Percentiles rank a stretch among this genome's conserved stretches.
Conservation (phyloP, 805 yeast species). For the Starmera dryadoides region DNA sequence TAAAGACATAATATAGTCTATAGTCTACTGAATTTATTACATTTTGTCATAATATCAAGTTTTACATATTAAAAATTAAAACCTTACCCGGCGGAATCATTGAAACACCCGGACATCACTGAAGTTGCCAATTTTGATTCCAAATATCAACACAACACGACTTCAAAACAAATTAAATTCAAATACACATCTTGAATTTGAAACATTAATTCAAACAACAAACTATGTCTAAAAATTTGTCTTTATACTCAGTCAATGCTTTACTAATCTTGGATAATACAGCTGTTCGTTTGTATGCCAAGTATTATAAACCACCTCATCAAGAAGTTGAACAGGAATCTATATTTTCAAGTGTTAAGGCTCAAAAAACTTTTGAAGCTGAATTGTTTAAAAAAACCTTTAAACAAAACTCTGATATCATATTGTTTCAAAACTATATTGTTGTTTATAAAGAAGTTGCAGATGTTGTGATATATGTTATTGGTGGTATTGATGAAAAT, state of each 20-base stretch:
- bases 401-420: constrained; percentile 73
- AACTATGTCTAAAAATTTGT: constrained; percentile 40
- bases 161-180: background rate
- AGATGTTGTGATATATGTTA: constrained; percentile 65
- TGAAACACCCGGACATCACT: background rate
- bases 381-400: constrained; percentile 67
- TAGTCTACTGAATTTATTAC: too few species aligned
- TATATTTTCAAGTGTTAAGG: constrained; percentile 38
- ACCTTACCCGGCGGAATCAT: background rate
- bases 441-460: constrained; percentile 82
- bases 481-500: constrained; percentile 76
- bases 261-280: constrained; percentile 73
- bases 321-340: constrained; percentile 21
- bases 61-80: too few species aligned
- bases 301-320: constrained; percentile 73
- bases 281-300: constrained; percentile 75
- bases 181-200: too few species aligned
- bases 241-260: constrained; percentile 80
- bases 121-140: background rate
- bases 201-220: background rate
- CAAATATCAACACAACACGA: background rate
- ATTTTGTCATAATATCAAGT: too few species aligned
- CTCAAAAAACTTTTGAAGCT: constrained; percentile 73
- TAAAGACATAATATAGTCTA: too few species aligned
- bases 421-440: constrained; percentile 70